Conservation (phyloP, 2,329 filamentous ascomycete species). For the Diplodia intermedia region DNA sequence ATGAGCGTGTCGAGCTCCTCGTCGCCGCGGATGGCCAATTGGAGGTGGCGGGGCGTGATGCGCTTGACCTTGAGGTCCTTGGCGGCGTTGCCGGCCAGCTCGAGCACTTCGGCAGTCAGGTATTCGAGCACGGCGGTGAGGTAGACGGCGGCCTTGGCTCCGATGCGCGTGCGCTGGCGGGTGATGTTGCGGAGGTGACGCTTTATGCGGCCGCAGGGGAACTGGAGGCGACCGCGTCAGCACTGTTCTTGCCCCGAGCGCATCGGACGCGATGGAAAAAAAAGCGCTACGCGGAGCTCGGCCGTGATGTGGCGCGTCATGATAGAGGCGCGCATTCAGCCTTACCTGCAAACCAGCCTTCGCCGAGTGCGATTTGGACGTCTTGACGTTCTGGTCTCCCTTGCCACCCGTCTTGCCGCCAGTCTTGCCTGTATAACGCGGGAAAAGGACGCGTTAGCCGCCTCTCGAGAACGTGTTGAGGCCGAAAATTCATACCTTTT, state of each 20-base stretch:
- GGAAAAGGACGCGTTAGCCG: slow-evolving; percentile 40
- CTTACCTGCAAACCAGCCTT: slow-evolving; percentile 95
- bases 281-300: slow-evolving; percentile 24
- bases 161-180: slow-evolving; percentile 99
- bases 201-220: slow-evolving; percentile 99
- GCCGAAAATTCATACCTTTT: slow-evolving; percentile 74
- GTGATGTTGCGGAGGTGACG: slow-evolving; percentile 99
- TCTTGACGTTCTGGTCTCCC: slow-evolving; percentile 78
- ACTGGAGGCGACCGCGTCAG: slow-evolving; percentile 62
- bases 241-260: neutral
- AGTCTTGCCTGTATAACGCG: slow-evolving; percentile 55
- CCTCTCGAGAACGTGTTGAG: slow-evolving; percentile 34
- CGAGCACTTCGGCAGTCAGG: slow-evolving; percentile 95
- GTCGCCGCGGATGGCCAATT: slow-evolving; percentile 97
- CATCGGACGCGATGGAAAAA: slow-evolving; percentile 15
- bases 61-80: slow-evolving; percentile 99
- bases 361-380: slow-evolving; percentile 90
- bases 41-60: slow-evolving; percentile 96
- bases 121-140: slow-evolving; percentile 98
- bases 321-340: slow-evolving; percentile 37
- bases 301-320: slow-evolving; percentile 33
- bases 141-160: slow-evolving; percentile 97
- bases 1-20: slow-evolving; percentile 98
- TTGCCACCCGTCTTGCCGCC: slow-evolving; percentile 92
- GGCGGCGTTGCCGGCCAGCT: slow-evolving; percentile 96